Base-by-base conservation (phyloP, 306 rosid species). In the Gastrolobium bilobum region DNA sequence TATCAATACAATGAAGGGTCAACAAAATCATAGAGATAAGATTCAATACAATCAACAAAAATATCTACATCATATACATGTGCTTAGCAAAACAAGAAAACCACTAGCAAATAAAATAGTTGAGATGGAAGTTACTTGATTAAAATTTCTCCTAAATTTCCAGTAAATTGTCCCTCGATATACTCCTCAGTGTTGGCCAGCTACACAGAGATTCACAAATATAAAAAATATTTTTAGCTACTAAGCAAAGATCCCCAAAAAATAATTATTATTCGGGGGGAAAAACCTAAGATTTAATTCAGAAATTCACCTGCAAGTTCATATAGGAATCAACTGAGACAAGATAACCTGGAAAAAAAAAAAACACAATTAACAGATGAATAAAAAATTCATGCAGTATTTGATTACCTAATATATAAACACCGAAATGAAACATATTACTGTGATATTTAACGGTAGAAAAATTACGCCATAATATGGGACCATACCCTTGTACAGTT, bases 271-370 rank as follows among this genome's bases (percentile, higher is more conserved):
- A 31, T 2, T 11, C 43, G 3, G 2, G n/a, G 33, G n/a, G 42
- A 7, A 13, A 57, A 51, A 54, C 52, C 4, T 3, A 46, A 39
- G 13, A 26, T 13, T n/a, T 2, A 37, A 29, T 29, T 20, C 52
- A 44, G 46, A 66, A 76, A 72, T 4, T 4, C 43, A 86, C 87
- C 90, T 86, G 90, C 77, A 86, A 83, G 70, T 86, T 86, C 90
- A 86, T 86, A 43, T 86, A 86, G 66, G 90, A 86, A 73, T 86
- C 90, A 26, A 86, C 90, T 7, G 90, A 86, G 60, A 86, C 90
- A 52, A 86, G 87, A 68, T 43, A 86, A 33, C 90, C 90, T 86
- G 79, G 2, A n/a, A n/a, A 54, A 47, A 14, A 38, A 14, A 54
- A 29, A 48, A 6, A 44, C 3, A 20, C 7, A 72, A 67, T 15